These are phyloP conservation scores for Aristolochia fimbriata DNA, from an alignment of 164 flowering plant species.

Conservation along the genomic window DNA sequence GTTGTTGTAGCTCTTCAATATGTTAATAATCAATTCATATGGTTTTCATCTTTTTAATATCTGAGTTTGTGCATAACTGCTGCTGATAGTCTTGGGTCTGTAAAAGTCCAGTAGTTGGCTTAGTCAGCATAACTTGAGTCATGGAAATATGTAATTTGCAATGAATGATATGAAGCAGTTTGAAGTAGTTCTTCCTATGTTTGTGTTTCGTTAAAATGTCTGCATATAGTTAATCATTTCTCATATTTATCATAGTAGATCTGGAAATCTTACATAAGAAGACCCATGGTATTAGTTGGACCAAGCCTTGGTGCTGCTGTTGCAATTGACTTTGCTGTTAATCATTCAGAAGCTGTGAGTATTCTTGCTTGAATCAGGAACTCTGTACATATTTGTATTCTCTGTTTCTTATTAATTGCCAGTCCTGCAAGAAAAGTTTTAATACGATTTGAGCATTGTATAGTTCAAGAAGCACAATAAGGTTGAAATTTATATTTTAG, in stretches of 20 bases:
- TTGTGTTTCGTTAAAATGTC: too few relatives aligned
- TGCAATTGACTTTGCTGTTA: conserved; percentile 81
- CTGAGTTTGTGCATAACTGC: too few relatives aligned
- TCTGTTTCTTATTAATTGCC: background rate
- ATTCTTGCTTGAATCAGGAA: background rate
- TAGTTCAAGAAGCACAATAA: background rate
- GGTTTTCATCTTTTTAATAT: too few relatives aligned
- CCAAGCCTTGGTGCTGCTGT: conserved; percentile 96
- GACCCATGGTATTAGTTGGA: conserved; percentile 82
- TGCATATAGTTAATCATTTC: too few relatives aligned
- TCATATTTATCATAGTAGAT: conserved; percentile 34
- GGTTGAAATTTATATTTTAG: background rate
- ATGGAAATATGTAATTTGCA: too few relatives aligned
- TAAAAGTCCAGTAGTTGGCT: too few relatives aligned
- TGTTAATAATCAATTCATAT: too few relatives aligned
- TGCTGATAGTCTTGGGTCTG: too few relatives aligned
- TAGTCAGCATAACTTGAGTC: too few relatives aligned
- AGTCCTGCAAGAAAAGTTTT: background rate
- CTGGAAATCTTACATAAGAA: conserved; percentile 67
- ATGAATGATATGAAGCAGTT: too few relatives aligned
- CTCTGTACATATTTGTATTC: background rate
- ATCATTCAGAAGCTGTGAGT: conserved; percentile 50
- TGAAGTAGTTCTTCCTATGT: too few relatives aligned
- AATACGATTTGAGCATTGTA: background rate
- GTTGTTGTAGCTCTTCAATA: too few relatives aligned